Conservation (phyloP, 768 basidiomycete genomes). For the Rhodotorula toruloides region DNA sequence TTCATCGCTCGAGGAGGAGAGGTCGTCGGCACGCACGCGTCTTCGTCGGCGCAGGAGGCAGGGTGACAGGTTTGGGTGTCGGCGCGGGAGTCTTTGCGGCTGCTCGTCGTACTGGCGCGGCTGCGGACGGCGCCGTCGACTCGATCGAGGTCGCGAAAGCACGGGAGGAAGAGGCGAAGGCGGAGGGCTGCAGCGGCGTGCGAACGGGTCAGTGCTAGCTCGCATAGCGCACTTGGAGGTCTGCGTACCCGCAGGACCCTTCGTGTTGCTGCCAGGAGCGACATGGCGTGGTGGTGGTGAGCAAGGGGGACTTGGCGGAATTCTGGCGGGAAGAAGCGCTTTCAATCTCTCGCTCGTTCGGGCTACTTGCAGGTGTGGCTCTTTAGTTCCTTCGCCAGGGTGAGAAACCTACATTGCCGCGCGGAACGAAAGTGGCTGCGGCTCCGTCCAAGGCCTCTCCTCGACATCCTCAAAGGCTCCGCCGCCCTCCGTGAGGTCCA, state of each 20-base stretch:
- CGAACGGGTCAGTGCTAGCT: neutral
- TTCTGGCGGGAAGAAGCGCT: too few relatives aligned
- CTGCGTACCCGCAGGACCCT: conserved; percentile 15
- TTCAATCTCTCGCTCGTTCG: neutral
- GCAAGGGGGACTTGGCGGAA: neutral
- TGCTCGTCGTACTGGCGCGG: neutral
- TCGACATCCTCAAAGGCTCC: too few relatives aligned
- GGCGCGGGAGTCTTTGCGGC: neutral
- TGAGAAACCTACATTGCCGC: too few relatives aligned
- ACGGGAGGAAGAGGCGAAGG: conserved; percentile 20
- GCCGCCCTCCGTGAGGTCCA: too few relatives aligned
- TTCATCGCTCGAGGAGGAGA: neutral
- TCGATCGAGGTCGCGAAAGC: conserved; percentile 30
- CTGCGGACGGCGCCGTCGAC: neutral
- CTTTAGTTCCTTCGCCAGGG: too few relatives aligned
- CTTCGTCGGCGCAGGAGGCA: conserved; percentile 1
- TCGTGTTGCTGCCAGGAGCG: conserved; percentile 26
- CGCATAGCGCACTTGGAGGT: neutral
- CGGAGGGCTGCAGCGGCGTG: conserved; percentile 15
- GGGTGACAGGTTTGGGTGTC: neutral
- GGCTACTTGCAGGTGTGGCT: too few relatives aligned
- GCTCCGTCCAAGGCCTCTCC: too few relatives aligned
- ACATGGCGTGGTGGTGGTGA: conserved; percentile 8
- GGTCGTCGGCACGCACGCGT: neutral
- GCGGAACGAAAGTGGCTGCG: neutral